Evolutionary conservation across 2,329 filamentous ascomycete species (phyloP).

Genomic region (Pyricularia grisea): DNA sequence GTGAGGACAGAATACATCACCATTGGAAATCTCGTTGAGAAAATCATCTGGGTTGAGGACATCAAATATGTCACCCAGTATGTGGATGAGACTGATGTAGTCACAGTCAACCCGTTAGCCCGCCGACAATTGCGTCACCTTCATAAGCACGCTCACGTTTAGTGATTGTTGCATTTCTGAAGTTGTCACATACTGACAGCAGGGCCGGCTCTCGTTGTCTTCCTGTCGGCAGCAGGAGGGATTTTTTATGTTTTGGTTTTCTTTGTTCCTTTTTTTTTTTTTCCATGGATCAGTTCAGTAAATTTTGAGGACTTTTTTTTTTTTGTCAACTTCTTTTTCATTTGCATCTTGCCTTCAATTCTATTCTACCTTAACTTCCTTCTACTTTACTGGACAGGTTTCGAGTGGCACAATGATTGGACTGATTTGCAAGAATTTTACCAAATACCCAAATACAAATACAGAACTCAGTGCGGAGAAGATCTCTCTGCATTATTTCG

Average conservation of each 20-base stretch:
- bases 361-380: not conserved
- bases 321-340: slow-evolving; percentile 7
- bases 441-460: not conserved
- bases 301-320: not conserved
- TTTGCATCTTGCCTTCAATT: slow-evolving; percentile 4
- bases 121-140: slow-evolving; percentile 30
- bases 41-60: slow-evolving; percentile 49
- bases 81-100: slow-evolving; percentile 28
- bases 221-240: not conserved
- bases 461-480: not conserved
- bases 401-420: not conserved
- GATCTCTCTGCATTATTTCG: not conserved
- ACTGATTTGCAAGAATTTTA: not conserved
- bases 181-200: slow-evolving; percentile 2
- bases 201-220: not conserved
- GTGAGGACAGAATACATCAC: slow-evolving; percentile 46
- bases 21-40: slow-evolving; percentile 36
- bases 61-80: slow-evolving; percentile 41
- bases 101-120: slow-evolving; percentile 21
- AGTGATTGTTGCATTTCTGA: not conserved
- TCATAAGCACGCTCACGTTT: slow-evolving; percentile 5
- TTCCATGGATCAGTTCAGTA: not conserved
- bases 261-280: not conserved
- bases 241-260: not conserved
- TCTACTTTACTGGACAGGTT: not conserved